A percentile compares a stretch with the other conserved stretches of the same genome.
phyloP scores from a whole-genome alignment of 108 stramenopile species.

The Nitzschia sp. region DNA sequence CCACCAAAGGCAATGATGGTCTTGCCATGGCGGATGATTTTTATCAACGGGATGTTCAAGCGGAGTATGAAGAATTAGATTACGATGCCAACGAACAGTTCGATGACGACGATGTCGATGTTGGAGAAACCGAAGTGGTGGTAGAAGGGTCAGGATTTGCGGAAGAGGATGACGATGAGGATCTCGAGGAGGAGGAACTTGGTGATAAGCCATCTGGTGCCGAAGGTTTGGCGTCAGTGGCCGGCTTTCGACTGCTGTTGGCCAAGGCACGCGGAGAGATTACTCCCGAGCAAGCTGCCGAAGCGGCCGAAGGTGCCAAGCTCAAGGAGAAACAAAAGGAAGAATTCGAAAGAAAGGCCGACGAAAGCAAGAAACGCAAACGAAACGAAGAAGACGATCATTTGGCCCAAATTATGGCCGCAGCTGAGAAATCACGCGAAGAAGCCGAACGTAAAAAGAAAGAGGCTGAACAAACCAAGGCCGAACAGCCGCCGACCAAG shows the following conservation, averaged over 20 bases:
- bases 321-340: constrained; percentile 30
- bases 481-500: constrained; percentile 23
- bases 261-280: constrained; percentile 78
- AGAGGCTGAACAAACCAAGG: constrained; percentile 25
- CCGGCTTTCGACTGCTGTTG: constrained; percentile 74
- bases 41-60: constrained; percentile 82
- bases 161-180: constrained; percentile 57
- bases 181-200: constrained; percentile 50
- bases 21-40: constrained; percentile 85
- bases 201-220: constrained; percentile 50
- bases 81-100: constrained; percentile 90
- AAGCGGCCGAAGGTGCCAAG: constrained; percentile 38
- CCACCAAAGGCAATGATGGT: constrained; percentile 68
- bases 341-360: constrained; percentile 29
- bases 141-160: constrained; percentile 56
- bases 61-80: constrained; percentile 88
- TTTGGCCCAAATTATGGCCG: constrained; percentile 56
- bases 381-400: constrained; percentile 33
- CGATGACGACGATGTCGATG: constrained; percentile 88
- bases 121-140: constrained; percentile 73
- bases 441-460: constrained; percentile 33
- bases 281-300: constrained; percentile 33
- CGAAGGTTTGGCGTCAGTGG: constrained; percentile 71
- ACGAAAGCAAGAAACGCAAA: constrained; percentile 12
- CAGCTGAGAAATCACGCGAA: constrained; percentile 50